Conservation (phyloP, 768 basidiomycete genomes). For the Mycena haematopus region DNA sequence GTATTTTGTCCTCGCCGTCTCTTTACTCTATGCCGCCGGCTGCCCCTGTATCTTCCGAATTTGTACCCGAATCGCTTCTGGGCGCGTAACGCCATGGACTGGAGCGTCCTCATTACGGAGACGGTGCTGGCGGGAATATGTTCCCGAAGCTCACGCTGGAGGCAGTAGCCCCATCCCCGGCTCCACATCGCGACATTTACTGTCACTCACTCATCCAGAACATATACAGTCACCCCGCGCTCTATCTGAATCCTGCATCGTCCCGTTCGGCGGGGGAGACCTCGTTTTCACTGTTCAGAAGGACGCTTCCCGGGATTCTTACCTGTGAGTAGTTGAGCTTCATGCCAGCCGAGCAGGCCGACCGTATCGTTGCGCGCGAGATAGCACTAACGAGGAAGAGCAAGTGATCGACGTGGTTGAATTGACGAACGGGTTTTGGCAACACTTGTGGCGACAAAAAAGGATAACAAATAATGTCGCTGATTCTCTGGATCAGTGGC, state of each 20-base stretch:
- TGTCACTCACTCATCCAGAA: slow-evolving; percentile 66
- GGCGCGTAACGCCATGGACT: slow-evolving; percentile 62
- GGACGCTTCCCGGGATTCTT: slow-evolving; percentile 60
- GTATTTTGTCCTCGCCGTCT: neutral
- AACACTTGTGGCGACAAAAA: no score
- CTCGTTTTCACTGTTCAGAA: slow-evolving; percentile 43
- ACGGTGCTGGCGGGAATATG: slow-evolving; percentile 55
- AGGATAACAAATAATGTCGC: no score
- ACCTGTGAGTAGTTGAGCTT: slow-evolving; percentile 66
- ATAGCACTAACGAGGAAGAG: slow-evolving; percentile 51
- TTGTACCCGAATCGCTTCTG: slow-evolving; percentile 59
- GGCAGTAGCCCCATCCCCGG: slow-evolving; percentile 53
- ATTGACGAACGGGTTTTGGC: neutral
- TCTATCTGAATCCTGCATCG: slow-evolving; percentile 58
- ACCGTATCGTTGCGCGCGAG: slow-evolving; percentile 58
- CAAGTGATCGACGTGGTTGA: slow-evolving; percentile 59
- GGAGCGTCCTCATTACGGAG: slow-evolving; percentile 62
- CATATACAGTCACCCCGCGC: slow-evolving; percentile 55
- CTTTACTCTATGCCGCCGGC: slow-evolving; percentile 51
- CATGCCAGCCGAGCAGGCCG: slow-evolving; percentile 67
- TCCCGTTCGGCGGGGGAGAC: slow-evolving; percentile 37
- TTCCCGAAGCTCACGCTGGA: slow-evolving; percentile 58
- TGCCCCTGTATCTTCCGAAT: slow-evolving; percentile 56
- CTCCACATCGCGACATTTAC: slow-evolving; percentile 73
- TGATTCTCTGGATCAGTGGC: no score